phyloP scores from a whole-genome alignment of 805 yeast species.

The Candida quercuum region DNA sequence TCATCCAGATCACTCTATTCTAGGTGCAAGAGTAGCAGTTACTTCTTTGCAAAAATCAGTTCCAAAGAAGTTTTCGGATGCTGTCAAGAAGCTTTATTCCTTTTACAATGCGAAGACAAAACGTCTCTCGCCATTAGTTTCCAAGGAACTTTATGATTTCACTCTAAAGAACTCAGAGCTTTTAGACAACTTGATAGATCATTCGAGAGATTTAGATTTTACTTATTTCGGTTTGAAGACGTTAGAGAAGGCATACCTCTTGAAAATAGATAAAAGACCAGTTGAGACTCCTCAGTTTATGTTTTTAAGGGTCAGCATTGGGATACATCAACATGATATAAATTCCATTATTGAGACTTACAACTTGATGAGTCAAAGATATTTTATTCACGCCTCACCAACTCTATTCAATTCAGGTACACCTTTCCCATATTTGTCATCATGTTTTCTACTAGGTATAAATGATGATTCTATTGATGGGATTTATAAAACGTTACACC shows the following conservation, averaged over 20 bases:
- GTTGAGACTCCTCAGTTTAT: constrained; percentile 91
- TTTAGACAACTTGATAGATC: constrained; percentile 68
- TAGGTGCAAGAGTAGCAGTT: constrained; percentile 94
- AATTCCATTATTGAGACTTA: constrained; percentile 74
- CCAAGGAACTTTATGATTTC: constrained; percentile 56
- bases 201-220: constrained; percentile 71
- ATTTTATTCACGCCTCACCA: constrained; percentile 93
- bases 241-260: constrained; percentile 79
- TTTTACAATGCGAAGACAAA: constrained; percentile 81
- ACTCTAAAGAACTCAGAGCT: constrained; percentile 56
- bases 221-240: constrained; percentile 91
- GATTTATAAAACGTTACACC: constrained; percentile 82
- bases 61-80: constrained; percentile 77
- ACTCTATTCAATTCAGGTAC: constrained; percentile 94
- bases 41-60: constrained; percentile 94
- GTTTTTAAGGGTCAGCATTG: constrained; percentile 87
- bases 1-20: constrained; percentile 94
- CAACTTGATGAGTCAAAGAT: constrained; percentile 78
- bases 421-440: constrained; percentile 76
- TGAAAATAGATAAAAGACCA: constrained; percentile 57
- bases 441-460: constrained; percentile 89
- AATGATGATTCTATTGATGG: constrained; percentile 95
- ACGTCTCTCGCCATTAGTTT: constrained; percentile 52
- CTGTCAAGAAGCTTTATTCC: constrained; percentile 63
- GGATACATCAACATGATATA: constrained; percentile 74